Percentiles rank a stretch among this genome's conserved stretches.
Evolutionary conservation across 2,329 filamentous ascomycete genomes (phyloP).

Genomic region (Chaetoscypha palmicola): DNA sequence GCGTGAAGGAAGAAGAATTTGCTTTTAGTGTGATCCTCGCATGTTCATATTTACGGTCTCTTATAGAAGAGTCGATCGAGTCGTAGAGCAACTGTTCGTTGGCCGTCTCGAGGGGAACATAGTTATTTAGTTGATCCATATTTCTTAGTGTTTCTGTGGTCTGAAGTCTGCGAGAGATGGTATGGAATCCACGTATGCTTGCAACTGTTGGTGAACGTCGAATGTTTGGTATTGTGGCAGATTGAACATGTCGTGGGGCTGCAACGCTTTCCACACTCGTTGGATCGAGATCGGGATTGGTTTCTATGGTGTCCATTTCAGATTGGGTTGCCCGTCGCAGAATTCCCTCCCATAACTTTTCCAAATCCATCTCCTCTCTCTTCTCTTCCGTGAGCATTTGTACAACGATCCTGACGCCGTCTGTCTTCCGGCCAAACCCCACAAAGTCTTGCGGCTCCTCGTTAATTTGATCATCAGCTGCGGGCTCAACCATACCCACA

Average conservation of each 20-base stretch:
- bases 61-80: slow-evolving; percentile 8
- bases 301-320: background rate
- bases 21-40: slow-evolving; percentile 11
- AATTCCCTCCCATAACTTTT: slow-evolving; percentile 34
- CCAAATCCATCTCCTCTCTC: slow-evolving; percentile 58
- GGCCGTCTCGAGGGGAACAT: background rate
- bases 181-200: slow-evolving; percentile 15
- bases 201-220: slow-evolving; percentile 4
- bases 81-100: slow-evolving; percentile 10
- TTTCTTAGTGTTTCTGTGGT: background rate
- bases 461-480: slow-evolving; percentile 36
- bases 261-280: too few species aligned
- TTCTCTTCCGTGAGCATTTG: slow-evolving; percentile 69
- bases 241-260: slow-evolving; percentile 17
- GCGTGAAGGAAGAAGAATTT: slow-evolving; percentile 5
- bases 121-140: background rate
- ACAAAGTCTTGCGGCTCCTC: slow-evolving; percentile 52
- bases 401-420: slow-evolving; percentile 57
- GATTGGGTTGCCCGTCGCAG: background rate
- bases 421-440: slow-evolving; percentile 32
- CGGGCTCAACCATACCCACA: slow-evolving; percentile 61
- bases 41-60: slow-evolving; percentile 16
- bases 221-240: background rate
- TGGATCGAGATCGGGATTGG: background rate
- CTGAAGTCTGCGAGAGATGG: slow-evolving; percentile 5